Percentiles rank a stretch among this genome's conserved stretches.
Evolutionary conservation across 306 rosid genomes (phyloP).

Genomic region (Sechiopsis laciniata): DNA sequence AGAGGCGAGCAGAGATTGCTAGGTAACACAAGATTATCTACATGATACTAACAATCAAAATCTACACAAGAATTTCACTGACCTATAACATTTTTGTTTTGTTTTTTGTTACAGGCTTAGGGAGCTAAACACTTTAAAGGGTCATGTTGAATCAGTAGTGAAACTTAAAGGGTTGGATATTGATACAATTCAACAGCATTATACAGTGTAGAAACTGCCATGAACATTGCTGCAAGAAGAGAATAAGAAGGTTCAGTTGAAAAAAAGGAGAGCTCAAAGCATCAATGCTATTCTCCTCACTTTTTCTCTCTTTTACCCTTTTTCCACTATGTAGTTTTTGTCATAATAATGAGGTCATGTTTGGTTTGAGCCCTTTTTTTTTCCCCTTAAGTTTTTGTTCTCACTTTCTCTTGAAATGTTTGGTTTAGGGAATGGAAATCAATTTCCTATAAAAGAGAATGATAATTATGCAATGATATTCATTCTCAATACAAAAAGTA

Average conservation of each 20-base stretch:
- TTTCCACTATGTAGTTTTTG: neutral
- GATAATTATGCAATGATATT: neutral
- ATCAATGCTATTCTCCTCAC: neutral
- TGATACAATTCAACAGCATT: constrained; percentile 92
- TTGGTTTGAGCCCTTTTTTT: neutral
- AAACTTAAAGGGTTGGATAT: constrained; percentile 93
- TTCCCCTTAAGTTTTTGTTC: neutral
- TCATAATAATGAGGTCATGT: constrained; percentile 10
- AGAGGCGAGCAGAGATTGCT: constrained; percentile 95
- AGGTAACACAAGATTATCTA: constrained; percentile 37
- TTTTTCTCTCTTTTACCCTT: neutral
- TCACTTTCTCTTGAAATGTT: neutral
- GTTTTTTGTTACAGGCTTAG: constrained; percentile 53
- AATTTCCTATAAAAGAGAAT: neutral
- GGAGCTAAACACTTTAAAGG: constrained; percentile 85
- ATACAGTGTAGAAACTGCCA: constrained; percentile 54
- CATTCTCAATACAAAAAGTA: too few relatives aligned
- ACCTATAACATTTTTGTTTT: neutral
- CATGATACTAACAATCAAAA: neutral
- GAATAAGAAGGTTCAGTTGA: neutral
- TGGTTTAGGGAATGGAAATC: neutral
- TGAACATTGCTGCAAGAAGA: neutral
- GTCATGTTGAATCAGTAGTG: constrained; percentile 96
- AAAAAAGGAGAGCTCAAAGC: neutral
- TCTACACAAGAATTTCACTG: neutral